Percentiles rank a stretch among this genome's conserved stretches.
Conservation (phyloP, 306 rosid species). For the Lagenaria siceraria region DNA sequence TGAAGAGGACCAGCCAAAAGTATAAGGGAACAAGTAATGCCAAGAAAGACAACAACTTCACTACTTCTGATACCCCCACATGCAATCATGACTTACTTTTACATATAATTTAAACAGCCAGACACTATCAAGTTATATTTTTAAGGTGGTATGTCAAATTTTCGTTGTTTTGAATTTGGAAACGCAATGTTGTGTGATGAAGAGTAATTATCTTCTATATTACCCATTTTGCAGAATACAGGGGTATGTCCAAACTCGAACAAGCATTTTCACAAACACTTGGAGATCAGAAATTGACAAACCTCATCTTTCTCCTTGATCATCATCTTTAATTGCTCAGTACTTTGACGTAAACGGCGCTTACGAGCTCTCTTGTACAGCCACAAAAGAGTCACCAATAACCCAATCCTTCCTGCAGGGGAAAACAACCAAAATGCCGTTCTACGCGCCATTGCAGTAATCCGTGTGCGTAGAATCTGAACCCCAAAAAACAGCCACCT, state of each 20-base stretch:
- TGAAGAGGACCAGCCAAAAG: neutral
- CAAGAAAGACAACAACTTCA: neutral
- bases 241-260: neutral
- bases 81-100: neutral
- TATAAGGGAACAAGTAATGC: neutral
- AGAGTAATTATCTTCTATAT: neutral
- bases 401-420: conserved; percentile 17
- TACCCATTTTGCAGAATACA: neutral
- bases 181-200: neutral
- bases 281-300: neutral
- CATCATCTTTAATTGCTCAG: conserved; percentile 17
- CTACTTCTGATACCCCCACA: neutral
- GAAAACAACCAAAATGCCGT: conserved; percentile 24
- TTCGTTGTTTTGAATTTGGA: neutral
- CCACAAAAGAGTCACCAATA: conserved; percentile 28
- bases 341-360: conserved; percentile 14
- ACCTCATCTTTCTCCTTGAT: conserved; percentile 57
- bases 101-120: neutral
- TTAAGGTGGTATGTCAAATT: neutral
- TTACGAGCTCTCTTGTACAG: conserved; percentile 18
- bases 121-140: neutral
- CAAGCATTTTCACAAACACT: conserved; percentile 15
- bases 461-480: conserved; percentile 30
- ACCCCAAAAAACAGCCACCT: conserved; percentile 31
- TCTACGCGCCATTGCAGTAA: conserved; percentile 19